A percentile compares a stretch with the other conserved stretches of the same genome.
Conservation (phyloP, 148 eudicot species). For the Linanthus parryae region DNA sequence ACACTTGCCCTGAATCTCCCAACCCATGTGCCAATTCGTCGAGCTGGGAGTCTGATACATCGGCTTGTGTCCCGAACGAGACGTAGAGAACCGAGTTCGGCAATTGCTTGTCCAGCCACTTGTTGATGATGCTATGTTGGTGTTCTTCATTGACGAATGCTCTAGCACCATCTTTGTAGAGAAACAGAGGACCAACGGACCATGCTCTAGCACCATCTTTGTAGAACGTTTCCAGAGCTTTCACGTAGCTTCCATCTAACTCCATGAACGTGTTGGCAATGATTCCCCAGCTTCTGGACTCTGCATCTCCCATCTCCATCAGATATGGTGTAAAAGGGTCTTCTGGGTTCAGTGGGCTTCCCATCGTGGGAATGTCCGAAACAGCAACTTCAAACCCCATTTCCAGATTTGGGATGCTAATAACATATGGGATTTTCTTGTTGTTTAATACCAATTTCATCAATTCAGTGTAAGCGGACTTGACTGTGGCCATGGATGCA, state of each 20-base stretch:
- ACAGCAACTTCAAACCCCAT: no score
- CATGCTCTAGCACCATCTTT: slow-evolving; percentile 16
- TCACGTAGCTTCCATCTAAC: slow-evolving; percentile 17
- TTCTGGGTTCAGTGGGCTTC: background rate
- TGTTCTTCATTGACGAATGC: background rate
- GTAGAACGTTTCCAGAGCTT: slow-evolving; percentile 12
- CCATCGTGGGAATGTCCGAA: slow-evolving; percentile 13
- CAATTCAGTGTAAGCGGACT: no score
- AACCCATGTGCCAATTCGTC: slow-evolving; percentile 29
- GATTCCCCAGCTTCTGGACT: slow-evolving; percentile 17
- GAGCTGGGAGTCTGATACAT: slow-evolving; percentile 16
- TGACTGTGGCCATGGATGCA: slow-evolving; percentile 6
- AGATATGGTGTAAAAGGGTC: slow-evolving; percentile 2
- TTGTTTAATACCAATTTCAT: no score
- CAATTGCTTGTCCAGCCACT: slow-evolving; percentile 15
- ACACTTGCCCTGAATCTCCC: slow-evolving; percentile 17
- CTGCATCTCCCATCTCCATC: slow-evolving; percentile 8
- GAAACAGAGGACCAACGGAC: slow-evolving; percentile 28
- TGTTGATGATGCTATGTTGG: slow-evolving; percentile 1
- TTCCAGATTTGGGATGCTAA: no score
- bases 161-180: slow-evolving; percentile 2
- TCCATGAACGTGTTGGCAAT: slow-evolving; percentile 18
- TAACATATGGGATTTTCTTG: no score
- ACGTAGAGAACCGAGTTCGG: slow-evolving; percentile 15
- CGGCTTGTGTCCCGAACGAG: slow-evolving; percentile 28